Evolutionary conservation across 768 basidiomycete species (phyloP).

Genomic region (Kwoniella newhampshirensis): DNA sequence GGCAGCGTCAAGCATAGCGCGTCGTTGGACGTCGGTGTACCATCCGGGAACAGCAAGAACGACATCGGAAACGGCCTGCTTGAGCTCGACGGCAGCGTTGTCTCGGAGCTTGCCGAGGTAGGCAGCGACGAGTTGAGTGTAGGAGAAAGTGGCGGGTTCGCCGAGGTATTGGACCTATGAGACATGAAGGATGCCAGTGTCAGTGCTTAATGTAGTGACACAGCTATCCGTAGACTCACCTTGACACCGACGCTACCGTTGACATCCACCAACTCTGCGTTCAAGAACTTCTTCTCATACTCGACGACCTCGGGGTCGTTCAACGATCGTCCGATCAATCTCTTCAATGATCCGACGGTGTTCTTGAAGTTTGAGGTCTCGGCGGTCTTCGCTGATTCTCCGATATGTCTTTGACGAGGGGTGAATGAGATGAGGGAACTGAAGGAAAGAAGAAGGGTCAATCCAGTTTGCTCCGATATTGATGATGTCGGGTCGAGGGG

Average conservation of each 20-base stretch:
- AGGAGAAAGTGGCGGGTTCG: constrained; percentile 73
- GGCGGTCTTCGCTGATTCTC: constrained; percentile 93
- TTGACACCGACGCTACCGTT: constrained; percentile 78
- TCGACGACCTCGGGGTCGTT: constrained; percentile 73
- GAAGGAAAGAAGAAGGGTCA: neutral
- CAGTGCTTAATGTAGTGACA: neutral
- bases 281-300: constrained; percentile 86
- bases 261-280: constrained; percentile 80
- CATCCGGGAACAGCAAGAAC: constrained; percentile 96
- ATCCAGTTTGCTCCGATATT: neutral
- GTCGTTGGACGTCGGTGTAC: constrained; percentile 91
- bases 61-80: constrained; percentile 79
- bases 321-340: constrained; percentile 78
- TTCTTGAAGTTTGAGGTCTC: constrained; percentile 98
- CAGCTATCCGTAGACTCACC: constrained; percentile 59
- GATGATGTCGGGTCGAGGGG: neutral
- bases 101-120: constrained; percentile 90
- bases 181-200: neutral
- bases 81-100: constrained; percentile 79
- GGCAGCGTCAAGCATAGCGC: constrained; percentile 86
- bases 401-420: constrained; percentile 82
- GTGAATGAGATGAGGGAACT: constrained; percentile 96
- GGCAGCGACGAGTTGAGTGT: constrained; percentile 86
- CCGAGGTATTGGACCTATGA: constrained; percentile 81
- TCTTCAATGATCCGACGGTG: constrained; percentile 88